Evolutionary conservation across 768 basidiomycete species (phyloP), one percentile per base, ranked within the genome.

Genomic region (Artomyces pyxidatus): DNA sequence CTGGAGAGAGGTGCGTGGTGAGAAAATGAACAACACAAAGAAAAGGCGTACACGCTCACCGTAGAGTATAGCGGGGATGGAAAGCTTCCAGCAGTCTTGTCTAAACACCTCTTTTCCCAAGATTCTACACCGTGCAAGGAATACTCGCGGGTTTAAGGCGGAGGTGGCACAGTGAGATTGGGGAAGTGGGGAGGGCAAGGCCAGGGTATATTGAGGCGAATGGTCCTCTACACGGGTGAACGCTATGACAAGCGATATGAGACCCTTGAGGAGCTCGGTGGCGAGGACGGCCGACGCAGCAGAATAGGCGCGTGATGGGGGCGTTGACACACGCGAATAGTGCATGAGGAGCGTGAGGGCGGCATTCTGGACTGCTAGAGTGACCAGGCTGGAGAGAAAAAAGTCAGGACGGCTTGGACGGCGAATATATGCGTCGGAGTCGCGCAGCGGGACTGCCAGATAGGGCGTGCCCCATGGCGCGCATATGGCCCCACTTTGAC

Each of bases 41-140:
- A 25, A 8, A 29, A 11, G 32, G 32, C 29, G 42, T 19, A 23
- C 16, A 37, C 14, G 63, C 70, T 53, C 55, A 81, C 81, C 81
- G 63, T 96, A 98, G 61, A 97, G 81, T 61, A 96, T 88, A 45
- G 95, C 94, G 21, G 95, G 95, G 61, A 98, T 92, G 39, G 93
- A 91, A 26, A 98, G 70, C 65, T 97, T 97, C 92, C 93, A 96
- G 65, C 95, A 96, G 67, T 98, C 95, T 11, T 76, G 69, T 54
- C 90, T 88, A 66, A 93, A 87, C 21, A 96, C 74, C 50, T 88
- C 85, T 52, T 75, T 74, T 43, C 68, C 71, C 17, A 92, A 64
- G 51, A 73, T 75, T 35, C 75, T 74, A 52, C 82, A 61, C 39
- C 85, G 78, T 22, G 65, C 66, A 6, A 68, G 46, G 49, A 74